A percentile compares a stretch with the other conserved stretches of the same genome.
Conservation (phyloP, 2,329 filamentous ascomycete species). For the Sclerotinia glacialis region DNA sequence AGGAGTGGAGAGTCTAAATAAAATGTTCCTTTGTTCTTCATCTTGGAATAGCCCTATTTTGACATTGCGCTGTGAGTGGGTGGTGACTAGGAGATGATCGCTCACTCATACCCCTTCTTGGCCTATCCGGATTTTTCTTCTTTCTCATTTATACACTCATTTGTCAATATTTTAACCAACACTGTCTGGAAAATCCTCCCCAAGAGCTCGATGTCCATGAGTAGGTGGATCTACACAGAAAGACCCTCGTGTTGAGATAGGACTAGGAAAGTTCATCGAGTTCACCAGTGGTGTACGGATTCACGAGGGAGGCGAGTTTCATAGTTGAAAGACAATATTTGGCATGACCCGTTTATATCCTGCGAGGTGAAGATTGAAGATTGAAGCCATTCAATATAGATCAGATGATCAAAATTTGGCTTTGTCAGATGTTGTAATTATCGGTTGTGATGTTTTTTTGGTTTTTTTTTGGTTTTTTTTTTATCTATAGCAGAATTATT, state of each 20-base stretch:
- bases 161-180: neutral
- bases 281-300: too few species aligned
- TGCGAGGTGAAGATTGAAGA: neutral
- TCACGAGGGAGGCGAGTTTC: neutral
- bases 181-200: neutral
- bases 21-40: constrained; percentile 16
- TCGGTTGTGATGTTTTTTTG: too few species aligned
- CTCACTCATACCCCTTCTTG: too few species aligned
- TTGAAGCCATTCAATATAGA: neutral
- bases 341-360: too few species aligned
- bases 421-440: too few species aligned
- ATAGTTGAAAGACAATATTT: neutral
- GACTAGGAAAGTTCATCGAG: neutral
- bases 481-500: too few species aligned
- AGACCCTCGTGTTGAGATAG: neutral
- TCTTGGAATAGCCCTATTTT: neutral
- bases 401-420: too few species aligned
- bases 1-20: constrained; percentile 10
- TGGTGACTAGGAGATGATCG: too few species aligned
- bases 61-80: neutral
- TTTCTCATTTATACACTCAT: neutral
- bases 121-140: too few species aligned
- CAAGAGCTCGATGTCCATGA: neutral
- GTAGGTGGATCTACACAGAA: too few species aligned
- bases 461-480: too few species aligned